Percentiles rank a stretch among this genome's conserved stretches.
phyloP scores from a whole-genome alignment of 495 filamentous ascomycete species.

The Xylaria intraflava region DNA sequence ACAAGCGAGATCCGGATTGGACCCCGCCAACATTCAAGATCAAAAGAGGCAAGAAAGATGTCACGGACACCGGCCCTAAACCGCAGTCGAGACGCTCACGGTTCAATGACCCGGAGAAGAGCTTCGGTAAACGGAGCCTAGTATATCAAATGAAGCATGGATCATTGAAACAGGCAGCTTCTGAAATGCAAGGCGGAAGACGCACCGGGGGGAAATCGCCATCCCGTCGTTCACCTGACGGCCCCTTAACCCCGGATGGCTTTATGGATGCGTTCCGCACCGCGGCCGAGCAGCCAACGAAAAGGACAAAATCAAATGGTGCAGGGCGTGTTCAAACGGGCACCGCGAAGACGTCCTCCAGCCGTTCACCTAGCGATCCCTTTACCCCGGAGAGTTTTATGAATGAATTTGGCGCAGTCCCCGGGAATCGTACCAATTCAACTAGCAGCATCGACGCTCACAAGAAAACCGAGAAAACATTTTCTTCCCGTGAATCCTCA shows the following conservation, averaged over 20 bases:
- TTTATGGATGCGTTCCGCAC: constrained; percentile 17
- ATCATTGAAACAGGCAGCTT: constrained; percentile 15
- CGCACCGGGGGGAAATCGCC: background rate
- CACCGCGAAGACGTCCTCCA: no score
- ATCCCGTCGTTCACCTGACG: background rate
- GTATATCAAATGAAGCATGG: constrained; percentile 37
- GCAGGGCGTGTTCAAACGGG: background rate
- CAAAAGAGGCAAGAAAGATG: constrained; percentile 40
- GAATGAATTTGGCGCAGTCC: constrained; percentile 10
- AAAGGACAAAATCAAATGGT: background rate
- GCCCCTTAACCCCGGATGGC: constrained; percentile 1
- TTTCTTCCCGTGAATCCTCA: background rate
- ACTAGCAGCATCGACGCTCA: no score
- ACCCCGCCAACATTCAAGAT: constrained; percentile 30
- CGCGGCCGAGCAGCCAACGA: background rate
- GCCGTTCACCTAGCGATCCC: no score
- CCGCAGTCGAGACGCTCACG: constrained; percentile 32
- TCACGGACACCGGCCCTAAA: constrained; percentile 27
- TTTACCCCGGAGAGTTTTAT: no score
- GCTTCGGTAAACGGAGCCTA: constrained; percentile 42
- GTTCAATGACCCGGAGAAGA: constrained; percentile 34
- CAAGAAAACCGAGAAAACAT: background rate
- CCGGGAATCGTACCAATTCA: background rate
- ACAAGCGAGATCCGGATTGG: background rate
- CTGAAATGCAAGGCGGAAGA: background rate